These are phyloP conservation scores for Leccinellum rugosiceps DNA, from an alignment of 768 basidiomycete species.

Conservation along the genomic window DNA sequence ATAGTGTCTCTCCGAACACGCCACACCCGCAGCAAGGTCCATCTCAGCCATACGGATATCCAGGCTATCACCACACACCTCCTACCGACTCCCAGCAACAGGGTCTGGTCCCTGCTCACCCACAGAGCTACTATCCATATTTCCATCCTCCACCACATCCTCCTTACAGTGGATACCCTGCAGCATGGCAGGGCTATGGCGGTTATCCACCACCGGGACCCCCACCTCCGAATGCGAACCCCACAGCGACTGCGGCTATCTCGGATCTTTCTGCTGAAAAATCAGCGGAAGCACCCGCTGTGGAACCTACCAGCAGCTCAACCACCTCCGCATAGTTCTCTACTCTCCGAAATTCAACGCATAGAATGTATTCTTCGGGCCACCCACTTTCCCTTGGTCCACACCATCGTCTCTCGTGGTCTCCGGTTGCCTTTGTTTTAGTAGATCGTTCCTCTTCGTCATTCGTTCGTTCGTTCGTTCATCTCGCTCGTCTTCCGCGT, in stretches of 20 bases:
- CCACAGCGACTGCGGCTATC: constrained; percentile 12
- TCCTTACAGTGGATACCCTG: constrained; percentile 30
- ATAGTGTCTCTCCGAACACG: constrained; percentile 19
- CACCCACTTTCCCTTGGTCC: constrained; percentile 12
- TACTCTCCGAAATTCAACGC: neutral
- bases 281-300: constrained; percentile 19
- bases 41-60: constrained; percentile 24
- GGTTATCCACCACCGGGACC: constrained; percentile 30
- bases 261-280: constrained; percentile 24
- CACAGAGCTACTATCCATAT: constrained; percentile 31
- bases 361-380: constrained; percentile 28
- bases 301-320: constrained; percentile 16
- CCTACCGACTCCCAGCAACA: constrained; percentile 29
- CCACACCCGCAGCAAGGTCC: constrained; percentile 23
- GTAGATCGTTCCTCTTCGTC: constrained; percentile 18
- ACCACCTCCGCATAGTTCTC: constrained; percentile 19
- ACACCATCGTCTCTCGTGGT: constrained; percentile 14
- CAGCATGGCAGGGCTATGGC: constrained; percentile 28
- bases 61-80: constrained; percentile 19
- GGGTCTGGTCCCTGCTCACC: constrained; percentile 13
- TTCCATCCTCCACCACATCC: constrained; percentile 29
- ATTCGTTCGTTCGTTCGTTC: constrained; percentile 7
- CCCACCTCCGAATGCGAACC: constrained; percentile 16
- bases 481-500: constrained; percentile 1
- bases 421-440: constrained; percentile 21